Conservation (phyloP, 78 protist species). For the Dictyostelium purpureum region DNA sequence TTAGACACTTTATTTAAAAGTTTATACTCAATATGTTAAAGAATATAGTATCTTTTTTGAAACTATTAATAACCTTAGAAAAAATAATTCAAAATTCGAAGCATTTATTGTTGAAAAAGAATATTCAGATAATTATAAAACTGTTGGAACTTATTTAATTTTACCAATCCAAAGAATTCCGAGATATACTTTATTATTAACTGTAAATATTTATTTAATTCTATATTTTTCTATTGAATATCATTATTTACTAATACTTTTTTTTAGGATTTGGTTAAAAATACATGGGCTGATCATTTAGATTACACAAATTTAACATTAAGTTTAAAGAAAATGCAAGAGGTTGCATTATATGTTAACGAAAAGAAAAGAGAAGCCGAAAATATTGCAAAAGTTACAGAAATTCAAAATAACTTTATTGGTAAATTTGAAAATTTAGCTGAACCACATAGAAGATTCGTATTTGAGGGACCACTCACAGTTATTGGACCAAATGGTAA, state of each 20-base stretch:
- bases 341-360: constrained; percentile 73
- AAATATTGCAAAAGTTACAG: constrained; percentile 72
- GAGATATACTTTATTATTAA: constrained; percentile 66
- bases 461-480: constrained; percentile 27
- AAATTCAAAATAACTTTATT: constrained; percentile 69
- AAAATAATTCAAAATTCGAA: constrained; percentile 60
- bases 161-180: constrained; percentile 81
- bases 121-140: constrained; percentile 25
- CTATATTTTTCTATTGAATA: no score
- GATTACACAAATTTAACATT: constrained; percentile 55
- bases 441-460: constrained; percentile 62
- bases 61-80: constrained; percentile 37
- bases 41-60: constrained; percentile 64
- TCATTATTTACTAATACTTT: neutral
- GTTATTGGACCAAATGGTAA: constrained; percentile 60
- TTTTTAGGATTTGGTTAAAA: constrained; percentile 47
- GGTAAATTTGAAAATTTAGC: constrained; percentile 77
- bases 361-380: constrained; percentile 81
- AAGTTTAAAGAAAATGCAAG: constrained; percentile 70
- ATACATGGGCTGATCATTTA: constrained; percentile 73
- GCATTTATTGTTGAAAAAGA: constrained; percentile 52
- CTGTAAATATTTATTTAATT: neutral
- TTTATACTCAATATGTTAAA: constrained; percentile 78
- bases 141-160: constrained; percentile 57
- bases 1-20: constrained; percentile 57